A percentile compares a stretch with the other conserved stretches of the same genome.
Evolutionary conservation across 2,329 filamentous ascomycete genomes (phyloP).

Genomic region (Fusarium siculi): DNA sequence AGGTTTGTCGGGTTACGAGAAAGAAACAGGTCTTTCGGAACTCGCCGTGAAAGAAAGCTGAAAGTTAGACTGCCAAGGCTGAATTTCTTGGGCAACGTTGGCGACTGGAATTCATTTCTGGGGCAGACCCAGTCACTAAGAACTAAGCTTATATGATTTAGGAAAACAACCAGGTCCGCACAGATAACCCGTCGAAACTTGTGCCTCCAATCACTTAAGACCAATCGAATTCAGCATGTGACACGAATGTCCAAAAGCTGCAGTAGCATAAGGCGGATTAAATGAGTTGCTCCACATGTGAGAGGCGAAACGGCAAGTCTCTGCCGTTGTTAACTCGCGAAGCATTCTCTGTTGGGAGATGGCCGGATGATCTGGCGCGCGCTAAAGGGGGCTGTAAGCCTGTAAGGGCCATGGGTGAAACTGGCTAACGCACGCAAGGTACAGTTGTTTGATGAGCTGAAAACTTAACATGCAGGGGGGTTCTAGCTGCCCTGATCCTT

Average conservation of each 20-base stretch:
- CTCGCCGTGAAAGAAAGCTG: not conserved
- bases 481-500: not conserved
- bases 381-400: not conserved
- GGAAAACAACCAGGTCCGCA: not conserved
- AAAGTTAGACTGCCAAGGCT: not conserved
- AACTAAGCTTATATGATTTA: not conserved
- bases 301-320: not conserved
- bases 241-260: not conserved
- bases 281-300: not conserved
- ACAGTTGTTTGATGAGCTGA: not conserved
- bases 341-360: conserved; percentile 5
- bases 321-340: not conserved
- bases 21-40: not conserved
- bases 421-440: not conserved
- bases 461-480: not conserved
- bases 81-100: not conserved
- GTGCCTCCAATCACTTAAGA: not conserved
- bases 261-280: not conserved
- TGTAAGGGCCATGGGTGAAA: not conserved
- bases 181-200: not conserved
- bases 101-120: not conserved
- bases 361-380: not conserved
- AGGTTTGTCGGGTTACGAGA: not conserved
- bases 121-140: not conserved
- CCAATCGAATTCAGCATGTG: not conserved